Evolutionary conservation across 1,284 basidiomycete species (phyloP).

Genomic region (Pterulicium gracile): DNA sequence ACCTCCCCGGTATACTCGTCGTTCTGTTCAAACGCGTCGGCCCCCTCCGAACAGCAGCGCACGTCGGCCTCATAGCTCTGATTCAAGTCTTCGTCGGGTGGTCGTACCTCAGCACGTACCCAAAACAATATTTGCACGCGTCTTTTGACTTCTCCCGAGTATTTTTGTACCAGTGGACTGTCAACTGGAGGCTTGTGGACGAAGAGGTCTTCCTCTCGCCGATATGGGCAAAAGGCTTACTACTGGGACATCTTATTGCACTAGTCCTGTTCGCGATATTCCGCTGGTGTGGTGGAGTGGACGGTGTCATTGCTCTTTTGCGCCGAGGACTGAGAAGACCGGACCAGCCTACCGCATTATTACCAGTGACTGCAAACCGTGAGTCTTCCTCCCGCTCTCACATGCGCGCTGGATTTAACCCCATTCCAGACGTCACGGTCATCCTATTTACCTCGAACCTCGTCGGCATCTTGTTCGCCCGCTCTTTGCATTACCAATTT

Average conservation of each 20-base stretch:
- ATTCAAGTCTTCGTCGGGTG: constrained; percentile 58
- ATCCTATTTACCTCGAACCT: constrained; percentile 88
- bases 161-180: constrained; percentile 96
- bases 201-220: constrained; percentile 67
- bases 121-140: constrained; percentile 55
- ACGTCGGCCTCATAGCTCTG: constrained; percentile 40
- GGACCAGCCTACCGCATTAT: constrained; percentile 30
- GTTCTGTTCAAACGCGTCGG: constrained; percentile 71
- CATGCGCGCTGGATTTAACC: constrained; percentile 10
- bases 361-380: constrained; percentile 50
- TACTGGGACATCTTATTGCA: constrained; percentile 53
- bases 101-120: constrained; percentile 62
- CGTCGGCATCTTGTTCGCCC: constrained; percentile 84
- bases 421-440: constrained; percentile 59
- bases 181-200: constrained; percentile 89
- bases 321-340: constrained; percentile 45
- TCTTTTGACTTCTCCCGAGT: constrained; percentile 86
- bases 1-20: constrained; percentile 80
- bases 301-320: constrained; percentile 50
- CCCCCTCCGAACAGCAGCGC: constrained; percentile 40
- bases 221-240: constrained; percentile 50
- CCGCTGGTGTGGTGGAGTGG: constrained; percentile 62
- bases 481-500: constrained; percentile 98
- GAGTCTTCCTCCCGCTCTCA: constrained; percentile 21
- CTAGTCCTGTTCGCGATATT: constrained; percentile 62